Evolutionary conservation across 805 yeast genomes (phyloP).

Genomic region (Kodamaea fukazawae): DNA sequence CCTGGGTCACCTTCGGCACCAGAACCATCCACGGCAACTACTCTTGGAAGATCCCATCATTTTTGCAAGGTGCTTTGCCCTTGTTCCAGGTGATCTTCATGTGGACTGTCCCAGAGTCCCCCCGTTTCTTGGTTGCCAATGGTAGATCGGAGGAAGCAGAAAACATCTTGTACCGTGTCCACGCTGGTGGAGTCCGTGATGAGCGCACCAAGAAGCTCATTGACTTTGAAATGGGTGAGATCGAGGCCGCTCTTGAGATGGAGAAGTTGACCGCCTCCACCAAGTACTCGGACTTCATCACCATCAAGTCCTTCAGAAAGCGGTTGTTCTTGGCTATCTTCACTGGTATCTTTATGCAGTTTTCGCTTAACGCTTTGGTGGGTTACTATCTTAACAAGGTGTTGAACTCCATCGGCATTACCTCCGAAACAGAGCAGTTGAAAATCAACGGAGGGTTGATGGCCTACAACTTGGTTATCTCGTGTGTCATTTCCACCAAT

Average conservation of each 20-base stretch:
- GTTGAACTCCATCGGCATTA: conserved; percentile 52
- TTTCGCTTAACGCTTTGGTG: conserved; percentile 53
- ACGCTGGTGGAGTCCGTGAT: conserved; percentile 38
- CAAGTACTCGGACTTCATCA: conserved; percentile 39
- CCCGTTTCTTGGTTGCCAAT: conserved; percentile 26
- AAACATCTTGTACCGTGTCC: conserved; percentile 32
- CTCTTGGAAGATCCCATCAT: conserved; percentile 57
- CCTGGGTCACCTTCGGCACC: conserved; percentile 51
- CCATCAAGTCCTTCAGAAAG: conserved; percentile 39
- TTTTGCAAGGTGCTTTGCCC: conserved; percentile 50
- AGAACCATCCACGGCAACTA: conserved; percentile 26
- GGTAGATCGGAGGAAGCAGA: conserved; percentile 25
- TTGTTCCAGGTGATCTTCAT: conserved; percentile 34
- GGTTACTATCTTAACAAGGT: conserved; percentile 52
- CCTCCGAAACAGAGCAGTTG: conserved; percentile 43
- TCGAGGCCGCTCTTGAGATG: conserved; percentile 29
- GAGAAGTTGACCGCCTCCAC: conserved; percentile 34
- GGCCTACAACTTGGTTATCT: conserved; percentile 43
- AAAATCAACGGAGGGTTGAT: conserved; percentile 50
- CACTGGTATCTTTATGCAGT: conserved; percentile 40
- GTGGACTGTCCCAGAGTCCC: conserved; percentile 42
- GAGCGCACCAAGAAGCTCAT: conserved; percentile 16
- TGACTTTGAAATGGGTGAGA: conserved; percentile 24
- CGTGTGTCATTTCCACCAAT: conserved; percentile 19
- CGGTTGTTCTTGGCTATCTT: conserved; percentile 35